Evolutionary conservation across 306 rosid genomes (phyloP).

Genomic region (Dalbergia cultrata): DNA sequence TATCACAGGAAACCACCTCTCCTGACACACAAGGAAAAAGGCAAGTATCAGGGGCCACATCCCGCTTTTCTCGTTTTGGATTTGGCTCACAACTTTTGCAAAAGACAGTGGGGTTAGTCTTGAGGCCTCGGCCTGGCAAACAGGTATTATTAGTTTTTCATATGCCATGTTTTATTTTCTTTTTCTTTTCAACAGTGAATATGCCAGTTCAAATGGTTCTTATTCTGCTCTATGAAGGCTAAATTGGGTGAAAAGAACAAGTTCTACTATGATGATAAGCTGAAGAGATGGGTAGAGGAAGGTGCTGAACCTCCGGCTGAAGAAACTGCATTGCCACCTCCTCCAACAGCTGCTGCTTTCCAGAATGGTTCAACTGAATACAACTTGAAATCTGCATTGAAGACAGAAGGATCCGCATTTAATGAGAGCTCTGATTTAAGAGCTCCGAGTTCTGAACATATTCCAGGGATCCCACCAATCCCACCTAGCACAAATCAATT

Average conservation of each 20-base stretch:
- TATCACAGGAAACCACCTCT: slow-evolving; percentile 59
- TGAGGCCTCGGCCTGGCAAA: slow-evolving; percentile 75
- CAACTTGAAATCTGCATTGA: slow-evolving; percentile 73
- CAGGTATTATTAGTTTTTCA: slow-evolving; percentile 65
- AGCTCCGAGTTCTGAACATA: slow-evolving; percentile 56
- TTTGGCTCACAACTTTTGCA: slow-evolving; percentile 83
- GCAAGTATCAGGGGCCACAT: slow-evolving; percentile 62
- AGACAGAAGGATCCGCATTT: slow-evolving; percentile 59
- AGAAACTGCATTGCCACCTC: slow-evolving; percentile 80
- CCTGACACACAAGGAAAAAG: slow-evolving; percentile 64
- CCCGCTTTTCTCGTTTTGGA: slow-evolving; percentile 82
- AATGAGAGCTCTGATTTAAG: slow-evolving; percentile 53
- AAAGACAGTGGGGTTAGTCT: slow-evolving; percentile 80
- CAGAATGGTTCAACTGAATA: slow-evolving; percentile 74
- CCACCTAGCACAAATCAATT: slow-evolving; percentile 84
- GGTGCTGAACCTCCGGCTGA: slow-evolving; percentile 80
- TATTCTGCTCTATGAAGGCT: slow-evolving; percentile 65
- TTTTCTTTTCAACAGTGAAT: slow-evolving; percentile 20
- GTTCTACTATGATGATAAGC: slow-evolving; percentile 87
- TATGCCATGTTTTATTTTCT: slow-evolving; percentile 3
- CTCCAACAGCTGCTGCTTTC: slow-evolving; percentile 75
- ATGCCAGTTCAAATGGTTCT: slow-evolving; percentile 36
- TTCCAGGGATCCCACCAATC: slow-evolving; percentile 81
- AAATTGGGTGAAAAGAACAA: slow-evolving; percentile 90
- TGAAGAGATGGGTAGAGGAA: slow-evolving; percentile 96